Conservation (phyloP, 208 protist genomes). For the Trichomonas tenax region DNA sequence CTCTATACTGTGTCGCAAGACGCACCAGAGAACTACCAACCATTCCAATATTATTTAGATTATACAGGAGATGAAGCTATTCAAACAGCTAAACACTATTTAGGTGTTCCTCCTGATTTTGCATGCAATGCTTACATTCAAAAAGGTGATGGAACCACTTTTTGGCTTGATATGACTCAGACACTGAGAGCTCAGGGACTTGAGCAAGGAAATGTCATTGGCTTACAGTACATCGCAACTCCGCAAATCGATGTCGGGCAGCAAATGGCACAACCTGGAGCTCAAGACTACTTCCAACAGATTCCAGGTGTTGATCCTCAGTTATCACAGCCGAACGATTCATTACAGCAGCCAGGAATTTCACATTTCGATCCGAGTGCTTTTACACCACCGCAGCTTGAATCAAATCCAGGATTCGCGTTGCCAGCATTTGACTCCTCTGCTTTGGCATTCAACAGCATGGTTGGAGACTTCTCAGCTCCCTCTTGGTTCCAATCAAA, state of each 20-base stretch:
- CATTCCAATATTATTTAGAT: constrained; percentile 19
- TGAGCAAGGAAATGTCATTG: background rate
- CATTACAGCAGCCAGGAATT: background rate
- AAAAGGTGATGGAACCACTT: background rate
- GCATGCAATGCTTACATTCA: background rate
- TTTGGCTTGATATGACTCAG: background rate
- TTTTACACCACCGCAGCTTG: background rate
- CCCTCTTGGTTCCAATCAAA: background rate
- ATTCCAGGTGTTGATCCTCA: too few relatives aligned
- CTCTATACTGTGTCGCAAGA: background rate
- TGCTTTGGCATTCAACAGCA: background rate
- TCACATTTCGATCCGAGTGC: background rate
- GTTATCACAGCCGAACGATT: background rate
- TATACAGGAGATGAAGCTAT: background rate
- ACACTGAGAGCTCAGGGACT: background rate
- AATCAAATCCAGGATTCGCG: background rate
- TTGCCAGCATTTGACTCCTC: background rate
- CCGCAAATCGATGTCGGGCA: background rate
- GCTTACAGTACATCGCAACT: background rate
- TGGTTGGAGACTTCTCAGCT: background rate
- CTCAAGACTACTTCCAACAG: background rate
- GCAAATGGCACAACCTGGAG: background rate
- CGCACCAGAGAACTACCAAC: background rate
- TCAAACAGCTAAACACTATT: background rate
- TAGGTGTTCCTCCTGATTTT: background rate